Percentiles rank a stretch among this genome's conserved stretches.
phyloP scores from a whole-genome alignment of 805 yeast genomes.

The Schwanniomyces occidentalis region DNA sequence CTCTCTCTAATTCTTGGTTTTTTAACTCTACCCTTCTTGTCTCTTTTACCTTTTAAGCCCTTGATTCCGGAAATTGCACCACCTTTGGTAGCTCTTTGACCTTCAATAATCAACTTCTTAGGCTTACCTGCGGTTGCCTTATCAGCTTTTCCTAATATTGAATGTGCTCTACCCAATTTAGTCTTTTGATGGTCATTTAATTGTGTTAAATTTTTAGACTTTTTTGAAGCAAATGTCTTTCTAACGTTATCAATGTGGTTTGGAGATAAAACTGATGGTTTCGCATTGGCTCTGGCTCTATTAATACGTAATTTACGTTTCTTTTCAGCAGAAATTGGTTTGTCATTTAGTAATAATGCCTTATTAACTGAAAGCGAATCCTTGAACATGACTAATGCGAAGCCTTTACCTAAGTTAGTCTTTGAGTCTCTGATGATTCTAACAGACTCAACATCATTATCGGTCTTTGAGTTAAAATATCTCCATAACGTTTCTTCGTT shows the following conservation, averaged over 20 bases:
- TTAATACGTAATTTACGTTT: slow-evolving; percentile 72
- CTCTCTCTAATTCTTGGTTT: slow-evolving; percentile 62
- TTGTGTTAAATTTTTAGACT: slow-evolving; percentile 17
- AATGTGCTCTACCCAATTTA: slow-evolving; percentile 75
- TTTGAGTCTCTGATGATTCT: slow-evolving; percentile 89
- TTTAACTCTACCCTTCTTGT: slow-evolving; percentile 41
- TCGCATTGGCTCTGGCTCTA: slow-evolving; percentile 48
- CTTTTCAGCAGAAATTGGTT: slow-evolving; percentile 47
- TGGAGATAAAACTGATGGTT: slow-evolving; percentile 45
- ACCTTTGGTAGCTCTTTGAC: slow-evolving; percentile 75
- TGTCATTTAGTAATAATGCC: slow-evolving; percentile 76
- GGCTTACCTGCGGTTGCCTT: slow-evolving; percentile 61
- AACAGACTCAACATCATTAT: slow-evolving; percentile 74
- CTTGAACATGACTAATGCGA: slow-evolving; percentile 90
- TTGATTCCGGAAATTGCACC: slow-evolving; percentile 59
- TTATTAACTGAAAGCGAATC: slow-evolving; percentile 72
- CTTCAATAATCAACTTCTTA: slow-evolving; percentile 54
- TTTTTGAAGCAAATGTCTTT: slow-evolving; percentile 22
- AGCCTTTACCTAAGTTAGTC: slow-evolving; percentile 95
- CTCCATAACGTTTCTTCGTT: slow-evolving; percentile 87
- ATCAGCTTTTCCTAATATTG: slow-evolving; percentile 77
- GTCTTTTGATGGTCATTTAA: slow-evolving; percentile 72
- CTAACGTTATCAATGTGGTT: slow-evolving; percentile 39
- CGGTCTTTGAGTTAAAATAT: slow-evolving; percentile 56
- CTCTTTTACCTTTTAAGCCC: slow-evolving; percentile 45